Conservation (phyloP, 106 monocot species). For the Hemerocallis citrina region DNA sequence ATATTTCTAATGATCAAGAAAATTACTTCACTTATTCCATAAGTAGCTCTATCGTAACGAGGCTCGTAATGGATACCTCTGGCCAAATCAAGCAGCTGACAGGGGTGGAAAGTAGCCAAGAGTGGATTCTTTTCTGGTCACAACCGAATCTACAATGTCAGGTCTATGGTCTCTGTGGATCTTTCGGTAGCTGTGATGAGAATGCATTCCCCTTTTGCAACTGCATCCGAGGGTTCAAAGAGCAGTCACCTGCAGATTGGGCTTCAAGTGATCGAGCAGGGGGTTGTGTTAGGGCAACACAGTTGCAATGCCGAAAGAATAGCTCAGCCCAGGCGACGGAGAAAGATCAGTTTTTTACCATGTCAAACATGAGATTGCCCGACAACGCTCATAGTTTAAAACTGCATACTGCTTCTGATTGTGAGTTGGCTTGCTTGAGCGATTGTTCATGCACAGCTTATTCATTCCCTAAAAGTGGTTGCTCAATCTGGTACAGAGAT, state of each 20-base stretch:
- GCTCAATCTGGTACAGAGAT: conserved; percentile 19
- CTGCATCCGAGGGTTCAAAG: conserved; percentile 27
- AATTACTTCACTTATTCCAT: neutral
- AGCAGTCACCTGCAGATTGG: conserved; percentile 18
- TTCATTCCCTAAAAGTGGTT: conserved; percentile 3
- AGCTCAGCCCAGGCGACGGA: neutral
- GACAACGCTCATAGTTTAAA: neutral
- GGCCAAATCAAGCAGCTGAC: conserved; percentile 24
- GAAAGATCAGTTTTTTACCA: conserved; percentile 10
- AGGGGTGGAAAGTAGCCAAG: conserved; percentile 7
- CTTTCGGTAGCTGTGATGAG: conserved; percentile 16
- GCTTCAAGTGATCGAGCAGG: neutral
- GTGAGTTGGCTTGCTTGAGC: conserved; percentile 18
- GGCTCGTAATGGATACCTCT: neutral
- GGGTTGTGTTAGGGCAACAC: conserved; percentile 12
- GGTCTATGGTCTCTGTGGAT: conserved; percentile 24
- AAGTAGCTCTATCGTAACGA: neutral
- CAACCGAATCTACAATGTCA: conserved; percentile 24
- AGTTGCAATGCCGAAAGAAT: conserved; percentile 1
- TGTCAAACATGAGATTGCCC: conserved; percentile 11
- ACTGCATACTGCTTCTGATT: neutral
- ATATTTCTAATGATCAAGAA: neutral
- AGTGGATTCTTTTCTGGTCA: conserved; percentile 29
- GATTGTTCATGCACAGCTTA: conserved; percentile 39
- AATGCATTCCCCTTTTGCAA: conserved; percentile 12